A percentile compares a stretch with the other conserved stretches of the same genome.
Conservation (phyloP, 208 protist species). For the Porcisia hertigi region DNA sequence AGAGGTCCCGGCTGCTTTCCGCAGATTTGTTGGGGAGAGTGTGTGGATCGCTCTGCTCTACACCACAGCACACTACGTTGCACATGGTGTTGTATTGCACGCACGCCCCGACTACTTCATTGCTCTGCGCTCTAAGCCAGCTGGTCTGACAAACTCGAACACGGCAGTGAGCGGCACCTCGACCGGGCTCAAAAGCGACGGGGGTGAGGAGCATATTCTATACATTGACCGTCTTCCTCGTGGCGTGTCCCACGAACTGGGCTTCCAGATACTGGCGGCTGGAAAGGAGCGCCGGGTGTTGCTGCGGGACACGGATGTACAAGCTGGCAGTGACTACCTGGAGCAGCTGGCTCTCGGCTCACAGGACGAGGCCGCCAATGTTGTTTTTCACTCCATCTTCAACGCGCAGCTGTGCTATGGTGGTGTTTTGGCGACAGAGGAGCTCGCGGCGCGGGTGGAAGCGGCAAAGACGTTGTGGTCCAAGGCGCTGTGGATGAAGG, state of each 20-base stretch:
- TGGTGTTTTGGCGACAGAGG: constrained; percentile 59
- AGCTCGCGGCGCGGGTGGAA: constrained; percentile 73
- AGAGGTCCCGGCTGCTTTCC: constrained; percentile 63
- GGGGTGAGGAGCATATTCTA: constrained; percentile 55
- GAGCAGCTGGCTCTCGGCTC: constrained; percentile 73
- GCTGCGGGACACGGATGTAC: constrained; percentile 36
- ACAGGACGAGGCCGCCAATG: constrained; percentile 76
- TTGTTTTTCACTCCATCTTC: constrained; percentile 79
- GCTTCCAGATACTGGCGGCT: constrained; percentile 61
- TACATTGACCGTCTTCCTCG: constrained; percentile 63
- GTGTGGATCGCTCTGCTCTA: constrained; percentile 79
- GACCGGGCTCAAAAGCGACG: constrained; percentile 1
- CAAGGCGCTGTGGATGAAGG: constrained; percentile 73
- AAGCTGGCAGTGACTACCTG: constrained; percentile 56
- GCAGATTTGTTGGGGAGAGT: constrained; percentile 59
- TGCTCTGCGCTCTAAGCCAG: constrained; percentile 22
- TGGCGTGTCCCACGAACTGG: constrained; percentile 63
- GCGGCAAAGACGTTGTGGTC: constrained; percentile 72
- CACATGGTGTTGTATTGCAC: constrained; percentile 86
- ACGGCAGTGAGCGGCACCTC: not conserved
- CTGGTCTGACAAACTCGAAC: not conserved
- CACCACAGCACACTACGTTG: constrained; percentile 83
- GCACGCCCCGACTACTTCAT: constrained; percentile 80
- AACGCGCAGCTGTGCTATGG: constrained; percentile 59
- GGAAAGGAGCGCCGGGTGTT: constrained; percentile 74